Evolutionary conservation across 345 rosid species (phyloP), one percentile per base, ranked within the genome.

Genomic region (Cardamine resedifolia): DNA sequence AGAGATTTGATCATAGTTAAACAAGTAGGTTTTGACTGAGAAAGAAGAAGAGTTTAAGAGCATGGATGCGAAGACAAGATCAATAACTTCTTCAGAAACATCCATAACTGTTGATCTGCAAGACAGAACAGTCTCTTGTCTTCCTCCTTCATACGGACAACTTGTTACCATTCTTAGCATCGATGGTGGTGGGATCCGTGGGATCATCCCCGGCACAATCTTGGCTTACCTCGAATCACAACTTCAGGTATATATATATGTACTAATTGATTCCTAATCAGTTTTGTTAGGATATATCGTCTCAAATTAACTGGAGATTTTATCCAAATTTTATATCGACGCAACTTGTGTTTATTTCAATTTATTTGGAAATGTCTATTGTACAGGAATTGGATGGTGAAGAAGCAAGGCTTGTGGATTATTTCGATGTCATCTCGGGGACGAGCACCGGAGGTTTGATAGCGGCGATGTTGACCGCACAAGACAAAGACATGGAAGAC

Each of bases 391-490:
- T 86, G n/a, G 96, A 88, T 44, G 88, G 88, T 4, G 84, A 85
- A 23, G 87, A 85, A 12, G 91, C 76, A 55, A 85, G 96, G 70
- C 73, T 90, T 56, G 88, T 86, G 58, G 90, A 90, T 77, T 90
- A 90, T 59, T 88, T 90, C n/a, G 96, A 90, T 50, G 87, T 88
- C 45, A 82, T 90, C 1, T 57, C 94, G 2, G 90, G 96, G 61
- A 86, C 91, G 0, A 90, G 96, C 61, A 88, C 94, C 7, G 94
- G 91, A 16, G 96, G 90, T 55, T 83, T 90, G 11, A 78, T 90
- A 49, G 71, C 78, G 8, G 84, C 90, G 30, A 85, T 88, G 91
- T 72, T 87, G 39, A 51, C 90, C 8, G 83, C 87, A 60, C 87
- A 85, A 49, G 74, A 3, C 21, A 60, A 71, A 65, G 52, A 71